Base-by-base conservation (phyloP, 306 rosid species). In the Hylodesmum podocarpum region DNA sequence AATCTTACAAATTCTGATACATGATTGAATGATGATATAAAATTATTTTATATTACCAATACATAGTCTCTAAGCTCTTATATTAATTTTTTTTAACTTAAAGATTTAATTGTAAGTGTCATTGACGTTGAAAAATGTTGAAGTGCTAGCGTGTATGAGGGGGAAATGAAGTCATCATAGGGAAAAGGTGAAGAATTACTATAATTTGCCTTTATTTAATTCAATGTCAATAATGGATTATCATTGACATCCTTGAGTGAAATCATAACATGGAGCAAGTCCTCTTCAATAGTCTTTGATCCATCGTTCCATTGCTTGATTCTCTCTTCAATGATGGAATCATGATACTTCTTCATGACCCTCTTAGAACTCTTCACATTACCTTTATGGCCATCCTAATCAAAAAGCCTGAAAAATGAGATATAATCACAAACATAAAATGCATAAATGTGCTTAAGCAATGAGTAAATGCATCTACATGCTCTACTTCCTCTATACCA, bases 381-480 rank as follows among this genome's bases (percentile, higher is more conserved):
- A 0, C 46, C 18, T 46, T 62, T 62, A 19, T 62, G 68, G n/a
- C 68, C 44, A 34, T 62, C 46, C 44, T 33, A 34, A 62, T 62
- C 68, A 62, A 62, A 0, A 14, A 18, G 0, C n/a, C 44, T 34
- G 25, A 62, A 33, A 0, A 7, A 62, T 1, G 68, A 9, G 36
- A 83, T 3, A 22, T 53, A 85, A 69, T 86, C 88, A 12, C 82
- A 81, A 31, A 76, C 21, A 8, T 33, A 76, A 4, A 88, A 86
- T 0, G 86, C 75, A 76, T 67, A 72, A 1, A 58, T n/a, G 58
- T 81, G 64, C 4, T 85, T 87, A 34, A 72, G 40, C 16, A 1
- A 27, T 2, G 81, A 64, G 21, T 87, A 49, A 21, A 78, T 8
- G 0, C 62, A 1, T 72, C 51, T 1, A 62, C 22, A 4, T 88